Evolutionary conservation across 345 rosid genomes (phyloP).

Genomic region (Nasturtium officinale): DNA sequence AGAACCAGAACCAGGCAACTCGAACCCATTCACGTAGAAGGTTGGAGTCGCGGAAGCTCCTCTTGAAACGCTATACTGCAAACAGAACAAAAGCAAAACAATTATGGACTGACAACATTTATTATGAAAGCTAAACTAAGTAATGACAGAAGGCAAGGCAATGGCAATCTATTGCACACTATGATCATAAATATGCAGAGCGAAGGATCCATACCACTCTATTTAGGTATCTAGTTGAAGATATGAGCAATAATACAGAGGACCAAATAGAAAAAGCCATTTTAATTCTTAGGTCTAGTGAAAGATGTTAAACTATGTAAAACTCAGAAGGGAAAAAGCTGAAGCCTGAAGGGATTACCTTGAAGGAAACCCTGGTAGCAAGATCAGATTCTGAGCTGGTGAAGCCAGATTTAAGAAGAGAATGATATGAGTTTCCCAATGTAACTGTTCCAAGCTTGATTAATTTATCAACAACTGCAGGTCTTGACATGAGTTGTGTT

Average conservation of each 20-base stretch:
- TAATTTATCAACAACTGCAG: slow-evolving; percentile 55
- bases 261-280: not conserved
- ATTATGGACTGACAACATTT: not conserved
- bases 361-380: slow-evolving; percentile 74
- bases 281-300: not conserved
- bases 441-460: slow-evolving; percentile 55
- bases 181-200: slow-evolving; percentile 1
- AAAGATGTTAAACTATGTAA: not conserved
- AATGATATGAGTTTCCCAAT: slow-evolving; percentile 58
- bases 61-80: slow-evolving; percentile 76
- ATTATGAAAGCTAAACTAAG: not conserved
- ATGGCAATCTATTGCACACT: not conserved
- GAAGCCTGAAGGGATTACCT: slow-evolving; percentile 50
- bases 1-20: slow-evolving; percentile 58
- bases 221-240: not conserved
- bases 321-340: slow-evolving; percentile 1
- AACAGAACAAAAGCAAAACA: slow-evolving; percentile 25
- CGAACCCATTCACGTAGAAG: slow-evolving; percentile 78
- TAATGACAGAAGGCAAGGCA: slow-evolving; percentile 2
- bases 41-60: slow-evolving; percentile 74
- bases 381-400: slow-evolving; percentile 58
- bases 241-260: not conserved
- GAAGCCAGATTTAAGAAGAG: slow-evolving; percentile 62
- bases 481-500: slow-evolving; percentile 62
- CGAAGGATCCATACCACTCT: not conserved